Conservation (phyloP, 2,329 filamentous ascomycete species). For the Neofusicoccum umdonicola region DNA sequence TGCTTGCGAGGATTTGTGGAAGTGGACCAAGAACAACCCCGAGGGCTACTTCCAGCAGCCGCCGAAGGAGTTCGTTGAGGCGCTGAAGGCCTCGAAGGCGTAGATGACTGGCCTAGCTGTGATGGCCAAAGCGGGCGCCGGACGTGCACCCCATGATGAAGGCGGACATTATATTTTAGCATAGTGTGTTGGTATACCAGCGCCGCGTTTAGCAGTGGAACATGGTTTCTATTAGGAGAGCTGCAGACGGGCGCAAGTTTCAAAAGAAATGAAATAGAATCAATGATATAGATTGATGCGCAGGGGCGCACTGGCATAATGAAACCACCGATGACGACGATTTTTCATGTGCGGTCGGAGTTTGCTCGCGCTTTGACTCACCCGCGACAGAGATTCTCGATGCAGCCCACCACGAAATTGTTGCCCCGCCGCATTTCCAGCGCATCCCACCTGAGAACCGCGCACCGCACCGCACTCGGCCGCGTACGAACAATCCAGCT, state of each 20-base stretch:
- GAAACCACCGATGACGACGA: conserved; percentile 12
- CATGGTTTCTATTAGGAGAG: not conserved
- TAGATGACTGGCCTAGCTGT: conserved; percentile 5
- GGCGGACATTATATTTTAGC: not conserved
- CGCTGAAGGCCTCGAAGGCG: conserved; percentile 26
- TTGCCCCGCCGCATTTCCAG: conserved; percentile 10
- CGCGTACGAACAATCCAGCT: not conserved
- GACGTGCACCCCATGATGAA: not conserved
- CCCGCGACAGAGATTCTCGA: conserved; percentile 4
- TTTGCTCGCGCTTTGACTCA: conserved; percentile 18
- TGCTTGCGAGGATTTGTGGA: conserved; percentile 91
- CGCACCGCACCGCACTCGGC: not conserved
- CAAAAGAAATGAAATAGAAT: conserved; percentile 16
- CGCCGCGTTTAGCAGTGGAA: conserved; percentile 3
- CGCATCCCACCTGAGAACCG: not conserved
- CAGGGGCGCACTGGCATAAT: not conserved
- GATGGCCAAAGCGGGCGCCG: not conserved
- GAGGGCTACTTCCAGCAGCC: conserved; percentile 90
- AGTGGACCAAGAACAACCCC: conserved; percentile 96
- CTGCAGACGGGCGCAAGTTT: conserved; percentile 11
- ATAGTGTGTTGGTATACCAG: conserved; percentile 11
- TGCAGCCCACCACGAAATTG: conserved; percentile 17
- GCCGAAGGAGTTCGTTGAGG: conserved; percentile 74
- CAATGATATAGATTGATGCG: conserved; percentile 11
- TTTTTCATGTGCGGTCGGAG: conserved; percentile 8